Base-by-base conservation (phyloP, 1,139 yeast species). In the Sugiyamaella xylanicola region DNA sequence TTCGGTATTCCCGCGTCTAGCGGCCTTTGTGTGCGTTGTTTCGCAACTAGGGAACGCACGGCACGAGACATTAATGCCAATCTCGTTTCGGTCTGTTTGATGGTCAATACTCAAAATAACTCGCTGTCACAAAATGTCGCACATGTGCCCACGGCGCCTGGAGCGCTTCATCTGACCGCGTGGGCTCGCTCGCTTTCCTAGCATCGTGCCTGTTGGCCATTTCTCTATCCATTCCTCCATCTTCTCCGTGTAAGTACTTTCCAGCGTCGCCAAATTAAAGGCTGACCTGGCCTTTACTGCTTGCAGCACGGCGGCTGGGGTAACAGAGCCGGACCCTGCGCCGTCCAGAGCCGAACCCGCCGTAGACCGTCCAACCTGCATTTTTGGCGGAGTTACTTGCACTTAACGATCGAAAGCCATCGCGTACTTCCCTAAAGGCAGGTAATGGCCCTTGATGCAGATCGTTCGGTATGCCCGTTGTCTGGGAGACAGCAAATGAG, bases 371-470 rank as follows among this genome's bases (percentile, higher is more conserved):
- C n/a, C 17, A n/a, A n/a, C n/a, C n/a, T n/a, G n/a, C n/a, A n/a
- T n/a, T n/a, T n/a, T n/a, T n/a, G n/a, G 17, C 47, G 50, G 50
- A 46, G 50, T 48, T 27, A 48, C 52, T 39, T 48, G 52, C 52
- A 39, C 52, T 48, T 48, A 48, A 19, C 41, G 45, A 32, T 15
- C 41, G 20, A 15, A 16, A 4, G 39, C 25, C 15, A 29, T n/a
- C 11, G 37, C 36, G 27, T 21, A 13, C 3, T 3, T n/a, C 50
- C 20, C 35, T 48, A 48, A 48, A n/a, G 51, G 51, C 51, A 48
- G 43, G 29, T 40, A 9, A 45, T 45, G 40, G 45, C 45, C 20
- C n/a, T 16, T 20, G 15, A 41, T 41, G 45, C 17, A 20, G 45
- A 2, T 11, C n/a, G 42, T 36, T 13, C 42, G 13, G 27, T 17